These are phyloP conservation scores for Aegilops speltoides DNA, from an alignment of 176 grass and related monocot species.

Conservation along the genomic window DNA sequence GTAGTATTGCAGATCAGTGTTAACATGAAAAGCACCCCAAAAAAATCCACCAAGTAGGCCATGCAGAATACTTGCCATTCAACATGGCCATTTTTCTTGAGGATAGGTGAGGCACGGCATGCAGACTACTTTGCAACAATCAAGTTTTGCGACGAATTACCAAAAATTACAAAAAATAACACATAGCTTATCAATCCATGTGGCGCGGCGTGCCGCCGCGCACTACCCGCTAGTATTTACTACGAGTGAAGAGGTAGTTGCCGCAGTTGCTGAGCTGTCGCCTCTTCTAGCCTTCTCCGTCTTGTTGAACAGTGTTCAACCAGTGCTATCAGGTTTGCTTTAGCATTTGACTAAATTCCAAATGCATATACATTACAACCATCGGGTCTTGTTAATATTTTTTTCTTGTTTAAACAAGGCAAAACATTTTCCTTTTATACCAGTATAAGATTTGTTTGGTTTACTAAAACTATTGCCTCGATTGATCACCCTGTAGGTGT, in stretches of 20 bases:
- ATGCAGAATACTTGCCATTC: too few relatives aligned
- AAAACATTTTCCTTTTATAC: background rate
- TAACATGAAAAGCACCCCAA: too few relatives aligned
- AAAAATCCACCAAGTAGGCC: too few relatives aligned
- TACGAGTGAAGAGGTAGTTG: conserved; percentile 35
- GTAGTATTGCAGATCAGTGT: too few relatives aligned
- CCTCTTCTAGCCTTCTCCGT: conserved; percentile 80
- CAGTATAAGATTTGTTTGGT: background rate
- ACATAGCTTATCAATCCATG: too few relatives aligned
- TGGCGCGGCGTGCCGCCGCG: too few relatives aligned
- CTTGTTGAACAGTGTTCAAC: conserved; percentile 84
- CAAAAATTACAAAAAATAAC: too few relatives aligned
- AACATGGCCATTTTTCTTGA: too few relatives aligned
- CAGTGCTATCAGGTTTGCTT: conserved; percentile 76
- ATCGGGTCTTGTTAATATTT: background rate
- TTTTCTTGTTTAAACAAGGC: background rate
- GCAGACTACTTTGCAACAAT: too few relatives aligned
- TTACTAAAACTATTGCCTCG: background rate
- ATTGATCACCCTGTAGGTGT: conserved; percentile 48
- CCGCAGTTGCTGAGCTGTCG: conserved; percentile 60
- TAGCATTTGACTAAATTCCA: background rate
- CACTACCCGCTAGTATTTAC: too few relatives aligned
- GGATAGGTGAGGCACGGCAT: too few relatives aligned
- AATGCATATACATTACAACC: background rate
- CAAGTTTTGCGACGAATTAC: too few relatives aligned